These are phyloP conservation scores for Tanacetum coccineum DNA, from an alignment of 129 eudicot species.

Conservation along the genomic window DNA sequence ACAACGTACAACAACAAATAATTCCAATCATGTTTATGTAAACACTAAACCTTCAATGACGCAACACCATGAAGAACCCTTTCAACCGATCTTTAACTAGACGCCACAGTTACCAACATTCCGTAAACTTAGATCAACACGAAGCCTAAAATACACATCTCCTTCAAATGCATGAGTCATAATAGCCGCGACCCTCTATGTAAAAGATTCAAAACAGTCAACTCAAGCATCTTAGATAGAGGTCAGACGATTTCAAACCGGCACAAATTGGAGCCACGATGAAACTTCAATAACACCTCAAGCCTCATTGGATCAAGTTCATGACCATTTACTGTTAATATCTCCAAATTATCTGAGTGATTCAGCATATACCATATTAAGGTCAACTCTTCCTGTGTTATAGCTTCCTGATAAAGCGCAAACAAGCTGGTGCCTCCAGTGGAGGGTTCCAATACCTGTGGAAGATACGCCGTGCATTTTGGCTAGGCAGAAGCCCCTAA, in stretches of 20 bases:
- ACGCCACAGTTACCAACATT: too few species aligned
- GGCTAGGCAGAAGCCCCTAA: conserved; percentile 12
- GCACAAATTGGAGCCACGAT: conserved; percentile 17
- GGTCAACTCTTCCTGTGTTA: conserved; percentile 1
- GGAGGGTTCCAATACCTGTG: conserved; percentile 14
- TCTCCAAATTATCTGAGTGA: conserved; percentile 10
- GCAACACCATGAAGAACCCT: too few species aligned
- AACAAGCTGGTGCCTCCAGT: conserved; percentile 20
- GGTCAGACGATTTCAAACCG: conserved; percentile 19
- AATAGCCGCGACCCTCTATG: too few species aligned
- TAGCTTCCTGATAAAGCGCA: conserved; percentile 7
- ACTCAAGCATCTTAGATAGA: not conserved
- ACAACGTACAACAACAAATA: too few species aligned
- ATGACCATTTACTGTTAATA: conserved; percentile 5
- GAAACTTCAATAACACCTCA: conserved; percentile 10
- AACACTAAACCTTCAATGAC: too few species aligned
- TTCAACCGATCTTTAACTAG: too few species aligned
- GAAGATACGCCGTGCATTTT: not conserved
- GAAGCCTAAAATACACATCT: too few species aligned
- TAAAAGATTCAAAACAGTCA: not conserved
- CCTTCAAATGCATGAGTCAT: too few species aligned
- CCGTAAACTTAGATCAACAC: too few species aligned
- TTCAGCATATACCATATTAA: conserved; percentile 12
- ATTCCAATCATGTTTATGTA: too few species aligned
- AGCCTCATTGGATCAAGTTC: not conserved